These are phyloP conservation scores for Geotrichum cucujoidarum DNA, from an alignment of 1,139 yeast species.

Conservation along the genomic window DNA sequence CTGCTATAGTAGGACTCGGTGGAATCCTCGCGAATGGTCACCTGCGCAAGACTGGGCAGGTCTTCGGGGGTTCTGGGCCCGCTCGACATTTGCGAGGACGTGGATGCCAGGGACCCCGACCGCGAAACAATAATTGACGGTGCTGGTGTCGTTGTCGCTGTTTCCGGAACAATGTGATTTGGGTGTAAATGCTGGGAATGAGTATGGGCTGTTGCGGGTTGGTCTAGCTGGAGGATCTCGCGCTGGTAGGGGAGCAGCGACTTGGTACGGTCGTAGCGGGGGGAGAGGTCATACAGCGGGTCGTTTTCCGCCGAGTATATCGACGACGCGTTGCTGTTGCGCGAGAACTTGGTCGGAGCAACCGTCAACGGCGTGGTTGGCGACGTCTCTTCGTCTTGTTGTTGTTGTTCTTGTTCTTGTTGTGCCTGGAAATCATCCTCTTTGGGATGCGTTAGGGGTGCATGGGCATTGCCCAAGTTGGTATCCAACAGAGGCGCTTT, in stretches of 20 bases:
- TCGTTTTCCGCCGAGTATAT: slow-evolving; percentile 14
- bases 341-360: background rate
- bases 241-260: slow-evolving; percentile 18
- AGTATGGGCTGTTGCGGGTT: background rate
- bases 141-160: background rate
- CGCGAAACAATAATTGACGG: background rate
- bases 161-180: background rate
- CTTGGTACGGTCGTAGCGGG: slow-evolving; percentile 12
- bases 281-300: slow-evolving; percentile 13
- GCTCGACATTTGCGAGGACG: background rate
- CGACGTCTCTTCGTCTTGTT: no score
- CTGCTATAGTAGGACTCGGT: background rate
- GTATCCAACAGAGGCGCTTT: background rate
- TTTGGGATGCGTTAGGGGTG: background rate
- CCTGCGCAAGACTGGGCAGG: background rate
- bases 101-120: slow-evolving; percentile 9
- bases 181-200: background rate
- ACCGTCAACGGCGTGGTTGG: slow-evolving; percentile 1
- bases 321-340: slow-evolving; percentile 12
- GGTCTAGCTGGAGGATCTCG: slow-evolving; percentile 2
- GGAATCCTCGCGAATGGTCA: background rate
- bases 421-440: no score
- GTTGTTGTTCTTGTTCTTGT: no score
- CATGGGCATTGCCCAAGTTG: background rate
- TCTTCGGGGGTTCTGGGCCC: slow-evolving; percentile 5